phyloP scores from a whole-genome alignment of 805 yeast genomes.

The Millerozyma acaciae region DNA sequence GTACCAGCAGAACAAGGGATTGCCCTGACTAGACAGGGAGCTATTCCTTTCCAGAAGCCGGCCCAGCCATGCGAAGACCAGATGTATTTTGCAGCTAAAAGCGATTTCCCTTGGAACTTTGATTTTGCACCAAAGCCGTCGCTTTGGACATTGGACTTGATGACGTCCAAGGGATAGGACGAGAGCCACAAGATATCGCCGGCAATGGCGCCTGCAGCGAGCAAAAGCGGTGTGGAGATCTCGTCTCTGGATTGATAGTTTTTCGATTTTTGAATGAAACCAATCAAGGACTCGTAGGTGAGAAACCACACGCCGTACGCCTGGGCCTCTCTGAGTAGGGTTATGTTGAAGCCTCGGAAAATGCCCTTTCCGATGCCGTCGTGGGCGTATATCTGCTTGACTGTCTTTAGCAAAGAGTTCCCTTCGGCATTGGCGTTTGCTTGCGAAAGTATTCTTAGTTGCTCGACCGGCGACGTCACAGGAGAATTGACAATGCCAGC shows the following conservation, averaged over 20 bases:
- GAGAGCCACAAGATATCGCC: conserved; percentile 66
- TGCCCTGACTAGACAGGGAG: conserved; percentile 57
- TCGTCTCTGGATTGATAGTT: conserved; percentile 41
- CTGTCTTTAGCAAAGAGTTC: conserved; percentile 29
- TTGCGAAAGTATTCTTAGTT: conserved; percentile 59
- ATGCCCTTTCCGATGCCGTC: conserved; percentile 48
- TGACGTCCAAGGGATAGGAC: conserved; percentile 51
- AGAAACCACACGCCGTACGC: conserved; percentile 76
- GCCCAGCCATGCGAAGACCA: conserved; percentile 39
- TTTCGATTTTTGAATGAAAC: conserved; percentile 27
- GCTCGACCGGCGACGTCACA: conserved; percentile 63
- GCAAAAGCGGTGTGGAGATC: conserved; percentile 52
- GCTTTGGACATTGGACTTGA: conserved; percentile 51
- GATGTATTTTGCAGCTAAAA: conserved; percentile 36
- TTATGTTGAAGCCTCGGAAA: conserved; percentile 53
- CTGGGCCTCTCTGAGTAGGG: conserved; percentile 58
- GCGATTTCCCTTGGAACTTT: conserved; percentile 39
- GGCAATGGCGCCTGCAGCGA: conserved; percentile 58
- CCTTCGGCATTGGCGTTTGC: conserved; percentile 30
- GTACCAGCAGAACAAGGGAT: conserved; percentile 71
- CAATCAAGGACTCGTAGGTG: conserved; percentile 56
- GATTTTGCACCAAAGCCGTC: conserved; percentile 45
- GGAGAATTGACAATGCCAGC: conserved; percentile 68
- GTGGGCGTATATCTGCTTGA: conserved; percentile 35
- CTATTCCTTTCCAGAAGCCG: conserved; percentile 63